Conservation (phyloP, 1,284 basidiomycete species). For the Coriolopsis trogii region DNA sequence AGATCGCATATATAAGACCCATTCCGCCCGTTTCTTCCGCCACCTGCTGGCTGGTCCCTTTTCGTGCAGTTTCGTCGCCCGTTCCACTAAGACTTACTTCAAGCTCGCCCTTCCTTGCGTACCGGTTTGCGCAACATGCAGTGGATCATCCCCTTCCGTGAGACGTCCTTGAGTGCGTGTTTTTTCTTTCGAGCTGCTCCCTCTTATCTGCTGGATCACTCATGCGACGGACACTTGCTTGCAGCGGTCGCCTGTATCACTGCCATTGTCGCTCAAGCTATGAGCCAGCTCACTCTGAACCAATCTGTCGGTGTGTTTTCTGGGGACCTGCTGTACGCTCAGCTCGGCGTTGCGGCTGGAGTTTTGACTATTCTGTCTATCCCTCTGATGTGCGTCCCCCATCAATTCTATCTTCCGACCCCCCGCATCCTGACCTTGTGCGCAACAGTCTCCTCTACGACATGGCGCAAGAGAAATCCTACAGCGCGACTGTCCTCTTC, state of each 20-base stretch:
- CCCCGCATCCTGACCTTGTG: background rate
- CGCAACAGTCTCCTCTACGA: slow-evolving; percentile 8
- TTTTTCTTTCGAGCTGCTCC: background rate
- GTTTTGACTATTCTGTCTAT: slow-evolving; percentile 7
- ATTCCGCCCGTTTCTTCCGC: background rate
- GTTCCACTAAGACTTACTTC: slow-evolving; percentile 1
- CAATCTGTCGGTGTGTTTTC: background rate
- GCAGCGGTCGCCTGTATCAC: slow-evolving; percentile 11
- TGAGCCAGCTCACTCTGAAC: slow-evolving; percentile 8
- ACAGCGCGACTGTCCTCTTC: slow-evolving; percentile 5
- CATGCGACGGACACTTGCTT: background rate
- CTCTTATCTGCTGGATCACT: background rate
- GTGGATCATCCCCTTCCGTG: slow-evolving; percentile 10
- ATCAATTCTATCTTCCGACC: background rate
- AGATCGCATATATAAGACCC: slow-evolving; percentile 9
- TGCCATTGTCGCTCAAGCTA: slow-evolving; percentile 12
- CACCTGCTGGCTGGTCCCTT: slow-evolving; percentile 16
- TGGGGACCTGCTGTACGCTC: background rate
- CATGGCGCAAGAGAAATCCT: slow-evolving; percentile 11
- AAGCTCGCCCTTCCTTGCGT: slow-evolving; percentile 9
- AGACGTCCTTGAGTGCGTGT: slow-evolving; percentile 7
- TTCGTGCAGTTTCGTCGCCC: slow-evolving; percentile 14
- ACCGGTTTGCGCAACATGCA: slow-evolving; percentile 16
- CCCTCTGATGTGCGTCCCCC: slow-evolving; percentile 9
- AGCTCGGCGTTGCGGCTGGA: slow-evolving; percentile 5